A percentile compares a stretch with the other conserved stretches of the same genome.
Conservation (phyloP, 345 rosid species). For the Gossypium mustelinum region DNA sequence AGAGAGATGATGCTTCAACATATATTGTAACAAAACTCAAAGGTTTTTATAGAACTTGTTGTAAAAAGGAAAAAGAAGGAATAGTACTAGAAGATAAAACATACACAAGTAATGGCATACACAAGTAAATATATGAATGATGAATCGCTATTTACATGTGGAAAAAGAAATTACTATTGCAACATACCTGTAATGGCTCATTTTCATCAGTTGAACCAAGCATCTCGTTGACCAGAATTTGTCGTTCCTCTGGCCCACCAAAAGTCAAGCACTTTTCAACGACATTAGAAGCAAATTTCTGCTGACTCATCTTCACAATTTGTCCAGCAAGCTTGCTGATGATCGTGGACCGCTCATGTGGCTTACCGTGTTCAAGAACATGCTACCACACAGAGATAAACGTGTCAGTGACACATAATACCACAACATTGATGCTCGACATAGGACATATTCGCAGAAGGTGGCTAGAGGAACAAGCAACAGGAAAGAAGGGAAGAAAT, state of each 20-base stretch:
- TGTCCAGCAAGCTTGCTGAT: conserved; percentile 84
- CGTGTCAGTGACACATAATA: conserved; percentile 11
- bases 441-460: background rate
- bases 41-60: background rate
- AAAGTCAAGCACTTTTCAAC: conserved; percentile 89
- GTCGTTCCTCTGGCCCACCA: conserved; percentile 81
- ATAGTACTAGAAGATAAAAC: background rate
- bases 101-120: conserved; percentile 35
- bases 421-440: background rate
- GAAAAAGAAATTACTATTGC: background rate
- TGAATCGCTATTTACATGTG: background rate
- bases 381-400: conserved; percentile 46
- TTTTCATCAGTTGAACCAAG: conserved; percentile 91
- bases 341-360: conserved; percentile 68
- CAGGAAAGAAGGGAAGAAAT: background rate
- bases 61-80: background rate
- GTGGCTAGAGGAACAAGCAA: background rate
- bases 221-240: conserved; percentile 81
- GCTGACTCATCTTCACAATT: conserved; percentile 94
- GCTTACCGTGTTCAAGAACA: conserved; percentile 83
- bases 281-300: conserved; percentile 96
- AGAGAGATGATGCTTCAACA: background rate
- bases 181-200: conserved; percentile 89
- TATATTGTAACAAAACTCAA: background rate
- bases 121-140: no score